Evolutionary conservation across 2,329 filamentous ascomycete species (phyloP), one percentile per base, ranked within the genome.

Genomic region (Hypoxylon sp.): DNA sequence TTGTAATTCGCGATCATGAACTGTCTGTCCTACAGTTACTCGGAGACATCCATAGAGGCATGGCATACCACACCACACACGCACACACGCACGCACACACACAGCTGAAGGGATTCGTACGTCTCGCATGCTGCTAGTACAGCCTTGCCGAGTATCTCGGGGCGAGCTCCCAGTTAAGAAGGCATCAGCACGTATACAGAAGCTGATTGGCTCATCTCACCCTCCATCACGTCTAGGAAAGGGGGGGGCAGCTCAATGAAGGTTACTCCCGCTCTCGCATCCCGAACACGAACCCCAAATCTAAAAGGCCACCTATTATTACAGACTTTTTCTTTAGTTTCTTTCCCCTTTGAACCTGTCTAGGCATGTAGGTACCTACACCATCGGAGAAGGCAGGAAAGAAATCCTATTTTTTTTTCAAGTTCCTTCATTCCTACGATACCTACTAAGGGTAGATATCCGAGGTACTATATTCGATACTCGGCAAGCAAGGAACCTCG

Each of bases 141-240:
- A 59, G 55, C 60, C 43, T 60, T 55, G 51, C 54, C 53, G 43
- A 63, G 50, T 58, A 62, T 62, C 59, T 66, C 64, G 64, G 64
- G 55, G 58, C 49, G 47, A 62, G 55, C 29, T 59, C 67, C 67
- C 40, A 67, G 58, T 66, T 64, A 56, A 69, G 68, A 67, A 68
- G 67, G 66, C 61, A 63, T 63, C 60, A 51, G 53, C 45, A 24
- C 15, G 23, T 2, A 24, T 26, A 13, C 23, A 33, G 43, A 13
- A 20, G 23, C 48, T 61, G 27, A 64, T 62, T 66, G 64, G 61
- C 13, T 55, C 9, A 61, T 58, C 61, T 63, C 13, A 58, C 61
- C 61, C 61, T 56, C 61, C 61, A 63, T 61, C 61, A 63, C 58
- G 41, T 58, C 45, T 50, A 38, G 41, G 52, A 53, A 45, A 54